A percentile compares a stretch with the other conserved stretches of the same genome.
Evolutionary conservation across 2,329 filamentous ascomycete species (phyloP).

Genomic region (Neoscytalidium dimidiatum): DNA sequence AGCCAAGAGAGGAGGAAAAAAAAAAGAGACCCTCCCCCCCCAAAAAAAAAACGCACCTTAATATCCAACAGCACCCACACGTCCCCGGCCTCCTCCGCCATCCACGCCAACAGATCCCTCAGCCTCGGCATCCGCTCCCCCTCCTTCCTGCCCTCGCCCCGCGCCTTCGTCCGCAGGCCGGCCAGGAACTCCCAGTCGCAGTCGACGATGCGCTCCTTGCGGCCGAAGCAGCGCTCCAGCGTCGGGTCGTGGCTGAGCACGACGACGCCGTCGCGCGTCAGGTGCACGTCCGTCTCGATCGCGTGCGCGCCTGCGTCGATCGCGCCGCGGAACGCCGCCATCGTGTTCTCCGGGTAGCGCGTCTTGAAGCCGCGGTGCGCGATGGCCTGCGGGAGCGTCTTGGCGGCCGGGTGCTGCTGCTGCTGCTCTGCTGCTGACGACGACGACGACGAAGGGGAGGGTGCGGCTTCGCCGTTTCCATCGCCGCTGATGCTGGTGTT

Average conservation of each 20-base stretch:
- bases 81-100: constrained; percentile 63
- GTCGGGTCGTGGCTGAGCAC: constrained; percentile 82
- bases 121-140: constrained; percentile 73
- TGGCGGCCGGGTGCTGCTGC: constrained; percentile 21
- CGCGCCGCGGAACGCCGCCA: constrained; percentile 75
- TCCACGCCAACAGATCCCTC: constrained; percentile 70
- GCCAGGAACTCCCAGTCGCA: constrained; percentile 75
- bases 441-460: no score
- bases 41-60: constrained; percentile 61
- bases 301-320: constrained; percentile 75
- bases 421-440: constrained; percentile 26
- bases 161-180: constrained; percentile 65
- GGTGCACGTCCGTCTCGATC: constrained; percentile 84
- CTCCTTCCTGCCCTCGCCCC: constrained; percentile 51
- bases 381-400: constrained; percentile 67
- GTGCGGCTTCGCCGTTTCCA: no score
- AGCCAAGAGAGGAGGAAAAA: no score
- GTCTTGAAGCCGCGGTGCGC: constrained; percentile 80
- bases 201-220: constrained; percentile 70
- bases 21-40: no score
- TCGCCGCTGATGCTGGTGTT: constrained; percentile 31
- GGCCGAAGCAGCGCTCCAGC: constrained; percentile 79
- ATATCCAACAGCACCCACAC: constrained; percentile 87
- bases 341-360: constrained; percentile 80
- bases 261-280: constrained; percentile 79